phyloP scores from a whole-genome alignment of 441 rosid species.

The Bocquillonia castaneifolia region DNA sequence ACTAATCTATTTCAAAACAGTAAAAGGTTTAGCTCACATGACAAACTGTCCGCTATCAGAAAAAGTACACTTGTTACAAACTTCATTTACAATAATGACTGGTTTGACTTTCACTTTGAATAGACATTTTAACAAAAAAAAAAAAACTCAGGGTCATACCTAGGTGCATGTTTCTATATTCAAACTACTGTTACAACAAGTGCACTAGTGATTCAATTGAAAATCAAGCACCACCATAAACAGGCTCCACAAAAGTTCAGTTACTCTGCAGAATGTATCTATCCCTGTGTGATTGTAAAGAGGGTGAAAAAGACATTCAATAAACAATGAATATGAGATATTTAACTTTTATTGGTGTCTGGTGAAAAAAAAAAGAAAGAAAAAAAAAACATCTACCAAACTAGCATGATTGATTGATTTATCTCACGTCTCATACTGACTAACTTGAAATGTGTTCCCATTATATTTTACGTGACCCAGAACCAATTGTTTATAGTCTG shows the following conservation, averaged over 20 bases:
- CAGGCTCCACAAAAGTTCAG: constrained; percentile 5
- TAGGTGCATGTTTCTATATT: neutral
- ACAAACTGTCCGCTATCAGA: neutral
- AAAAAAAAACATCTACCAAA: too few relatives aligned
- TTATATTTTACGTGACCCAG: neutral
- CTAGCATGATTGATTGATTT: neutral
- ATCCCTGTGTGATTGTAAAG: neutral
- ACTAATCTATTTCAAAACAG: neutral
- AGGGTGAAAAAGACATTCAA: neutral
- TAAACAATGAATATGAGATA: too few relatives aligned
- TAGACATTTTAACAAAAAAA: neutral
- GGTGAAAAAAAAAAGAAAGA: neutral
- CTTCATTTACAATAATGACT: neutral
- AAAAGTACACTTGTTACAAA: neutral
- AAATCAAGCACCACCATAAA: neutral
- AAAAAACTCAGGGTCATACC: neutral
- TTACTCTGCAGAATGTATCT: neutral
- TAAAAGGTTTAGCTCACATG: neutral
- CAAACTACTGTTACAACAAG: neutral
- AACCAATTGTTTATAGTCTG: neutral
- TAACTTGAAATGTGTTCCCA: neutral
- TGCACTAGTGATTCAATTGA: neutral
- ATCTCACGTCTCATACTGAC: neutral
- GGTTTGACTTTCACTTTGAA: neutral
- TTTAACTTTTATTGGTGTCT: neutral